phyloP scores from a whole-genome alignment of 2,329 filamentous ascomycete species.

The Fusarium austroafricanum region DNA sequence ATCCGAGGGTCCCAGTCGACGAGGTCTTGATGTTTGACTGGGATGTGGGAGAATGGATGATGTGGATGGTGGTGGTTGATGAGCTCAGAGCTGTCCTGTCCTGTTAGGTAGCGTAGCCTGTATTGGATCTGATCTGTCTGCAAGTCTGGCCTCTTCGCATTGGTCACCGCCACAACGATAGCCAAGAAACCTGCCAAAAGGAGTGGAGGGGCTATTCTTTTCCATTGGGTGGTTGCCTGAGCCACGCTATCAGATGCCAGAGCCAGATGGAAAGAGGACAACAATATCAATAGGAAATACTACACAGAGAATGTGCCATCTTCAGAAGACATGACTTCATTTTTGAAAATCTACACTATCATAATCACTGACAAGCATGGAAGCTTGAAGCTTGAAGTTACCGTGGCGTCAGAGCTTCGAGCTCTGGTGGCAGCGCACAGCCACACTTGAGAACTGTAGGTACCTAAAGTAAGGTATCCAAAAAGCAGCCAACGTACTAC shows the following conservation, averaged over 20 bases:
- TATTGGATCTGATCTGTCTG: not conserved
- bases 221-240: conserved; percentile 25
- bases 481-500: not conserved
- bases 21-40: conserved; percentile 34
- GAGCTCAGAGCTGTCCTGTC: conserved; percentile 43
- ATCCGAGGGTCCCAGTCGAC: conserved; percentile 42
- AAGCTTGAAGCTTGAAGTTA: conserved; percentile 19
- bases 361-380: not conserved
- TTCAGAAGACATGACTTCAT: not conserved
- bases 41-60: conserved; percentile 34
- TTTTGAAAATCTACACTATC: not conserved
- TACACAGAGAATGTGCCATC: conserved; percentile 13
- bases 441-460: conserved; percentile 14
- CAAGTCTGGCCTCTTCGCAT: conserved; percentile 47
- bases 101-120: conserved; percentile 31
- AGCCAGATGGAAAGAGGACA: conserved; percentile 27
- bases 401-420: conserved; percentile 27
- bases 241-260: conserved; percentile 40
- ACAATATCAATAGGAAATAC: conserved; percentile 1
- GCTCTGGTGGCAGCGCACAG: conserved; percentile 8
- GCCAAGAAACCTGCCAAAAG: conserved; percentile 39
- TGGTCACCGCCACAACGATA: conserved; percentile 45
- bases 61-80: conserved; percentile 33
- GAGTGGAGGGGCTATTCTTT: conserved; percentile 42
- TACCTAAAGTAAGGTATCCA: not conserved